These are phyloP conservation scores for Colletotrichum tanaceti DNA, from an alignment of 2,329 filamentous ascomycete species.

Conservation along the genomic window DNA sequence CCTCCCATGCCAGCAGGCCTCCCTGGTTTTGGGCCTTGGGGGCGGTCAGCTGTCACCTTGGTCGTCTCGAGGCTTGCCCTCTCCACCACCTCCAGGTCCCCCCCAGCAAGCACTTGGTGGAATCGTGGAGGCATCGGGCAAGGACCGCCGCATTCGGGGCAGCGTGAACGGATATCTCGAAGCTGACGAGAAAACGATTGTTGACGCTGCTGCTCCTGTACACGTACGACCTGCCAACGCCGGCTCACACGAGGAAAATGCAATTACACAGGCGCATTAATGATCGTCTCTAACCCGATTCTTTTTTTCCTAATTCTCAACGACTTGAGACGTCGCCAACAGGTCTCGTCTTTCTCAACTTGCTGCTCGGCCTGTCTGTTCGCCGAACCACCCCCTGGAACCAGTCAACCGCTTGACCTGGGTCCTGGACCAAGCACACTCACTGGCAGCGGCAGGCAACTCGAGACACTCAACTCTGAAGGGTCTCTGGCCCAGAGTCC, in stretches of 20 bases:
- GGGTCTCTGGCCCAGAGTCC: conserved; percentile 11
- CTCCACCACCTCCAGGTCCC: background rate
- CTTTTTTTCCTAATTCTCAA: conserved; percentile 7
- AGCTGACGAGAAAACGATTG: background rate
- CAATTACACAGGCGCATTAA: conserved; percentile 7
- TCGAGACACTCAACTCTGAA: background rate
- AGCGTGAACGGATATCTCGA: background rate
- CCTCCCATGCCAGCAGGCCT: conserved; percentile 9
- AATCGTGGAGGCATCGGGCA: conserved; percentile 13
- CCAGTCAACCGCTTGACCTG: conserved; percentile 15
- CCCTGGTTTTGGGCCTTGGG: conserved; percentile 10
- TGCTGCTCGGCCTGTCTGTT: background rate
- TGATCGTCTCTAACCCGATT: conserved; percentile 12
- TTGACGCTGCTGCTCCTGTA: background rate
- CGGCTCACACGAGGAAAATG: background rate
- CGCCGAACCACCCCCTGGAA: background rate
- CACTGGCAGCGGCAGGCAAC: conserved; percentile 11
- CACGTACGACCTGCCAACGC: background rate
- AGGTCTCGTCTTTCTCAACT: background rate
- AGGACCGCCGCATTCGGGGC: conserved; percentile 10
- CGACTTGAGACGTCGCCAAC: conserved; percentile 30
- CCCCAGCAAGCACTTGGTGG: background rate
- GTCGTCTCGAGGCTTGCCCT: background rate
- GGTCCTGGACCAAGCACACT: background rate
- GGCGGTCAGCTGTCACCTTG: conserved; percentile 19